Base-by-base conservation (phyloP, 2,329 filamentous ascomycete species). In the Hymenoscyphus repandus region DNA sequence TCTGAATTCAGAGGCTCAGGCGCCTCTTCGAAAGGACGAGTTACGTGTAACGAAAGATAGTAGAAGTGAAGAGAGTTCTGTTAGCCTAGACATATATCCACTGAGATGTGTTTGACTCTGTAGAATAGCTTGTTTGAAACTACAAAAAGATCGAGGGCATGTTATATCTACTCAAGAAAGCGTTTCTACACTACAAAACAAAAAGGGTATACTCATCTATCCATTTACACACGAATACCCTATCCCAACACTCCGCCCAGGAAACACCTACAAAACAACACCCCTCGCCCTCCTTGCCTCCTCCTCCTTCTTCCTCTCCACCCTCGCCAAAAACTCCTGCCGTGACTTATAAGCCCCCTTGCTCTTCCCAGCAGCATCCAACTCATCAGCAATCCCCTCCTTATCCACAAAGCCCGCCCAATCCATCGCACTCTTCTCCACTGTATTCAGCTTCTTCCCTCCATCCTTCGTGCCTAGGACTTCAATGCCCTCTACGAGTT, bases 371-470 rank as follows among this genome's bases (percentile, higher is more conserved):
- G 83, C 82, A 42, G 83, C 71, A 66, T 78, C 77, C 51, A 87
- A 71, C 66, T 87, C 83, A 67, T 86, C 82, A 65, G 82, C 77
- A 68, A 86, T 83, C 7, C 83, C 83, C 66, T 85, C 83, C 65
- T 83, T 79, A 68, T 87, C 83, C 51, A 87, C 83, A 60, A 79
- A 86, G 11, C 82, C 82, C 2, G 83, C 83, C 83, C 83, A 87
- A 67, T 87, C 83, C 78, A 87, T 83, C 47, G 81, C 75, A 60
- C 81, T 85, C 75, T 86, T 86, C 69, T 87, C 82, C 13, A 86
- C 80, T 13, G 82, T 84, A 64, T 83, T 87, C 58, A 86, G 72
- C 64, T 86, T 86, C 72, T 78, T 81, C 76, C 76, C 73, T 13
- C 73, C 73, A 40, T 73, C 75, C 47, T 71, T 73, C 45, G 76